These are phyloP conservation scores for Epichloe sylvatica DNA, from an alignment of 2,329 filamentous ascomycete species.

Conservation along the genomic window DNA sequence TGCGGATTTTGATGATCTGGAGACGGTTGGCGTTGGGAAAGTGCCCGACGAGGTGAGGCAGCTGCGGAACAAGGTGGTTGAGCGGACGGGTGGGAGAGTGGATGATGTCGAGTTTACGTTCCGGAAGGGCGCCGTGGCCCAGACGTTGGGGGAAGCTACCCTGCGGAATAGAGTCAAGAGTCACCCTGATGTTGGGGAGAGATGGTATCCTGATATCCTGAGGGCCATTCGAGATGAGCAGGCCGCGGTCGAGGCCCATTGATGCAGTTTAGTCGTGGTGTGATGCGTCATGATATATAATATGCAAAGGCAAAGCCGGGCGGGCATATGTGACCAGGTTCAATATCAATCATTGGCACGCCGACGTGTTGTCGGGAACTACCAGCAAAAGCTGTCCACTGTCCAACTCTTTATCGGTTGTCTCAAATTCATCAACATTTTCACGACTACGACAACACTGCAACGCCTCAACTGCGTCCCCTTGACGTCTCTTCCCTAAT, in stretches of 20 bases:
- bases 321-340: too few relatives aligned
- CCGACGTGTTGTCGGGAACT: not conserved
- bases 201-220: slow-evolving; percentile 59
- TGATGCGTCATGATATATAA: too few relatives aligned
- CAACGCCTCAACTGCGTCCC: not conserved
- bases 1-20: slow-evolving; percentile 66
- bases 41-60: slow-evolving; percentile 49
- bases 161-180: slow-evolving; percentile 74
- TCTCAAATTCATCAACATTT: not conserved
- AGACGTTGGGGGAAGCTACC: slow-evolving; percentile 63
- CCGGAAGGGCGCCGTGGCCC: slow-evolving; percentile 50
- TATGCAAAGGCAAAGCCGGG: too few relatives aligned
- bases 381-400: not conserved
- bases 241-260: slow-evolving; percentile 25
- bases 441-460: not conserved
- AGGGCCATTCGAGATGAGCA: slow-evolving; percentile 45
- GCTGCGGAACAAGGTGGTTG: slow-evolving; percentile 46
- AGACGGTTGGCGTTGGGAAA: slow-evolving; percentile 37
- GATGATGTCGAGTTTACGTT: slow-evolving; percentile 86
- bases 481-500: not conserved
- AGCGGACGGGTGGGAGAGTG: slow-evolving; percentile 39
- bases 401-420: not conserved
- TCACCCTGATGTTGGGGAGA: slow-evolving; percentile 73
- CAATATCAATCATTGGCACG: not conserved
- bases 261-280: not conserved